Evolutionary conservation across 768 basidiomycete genomes (phyloP), one percentile per base, ranked within the genome.

Genomic region (Leucocoprinus leucothites): DNA sequence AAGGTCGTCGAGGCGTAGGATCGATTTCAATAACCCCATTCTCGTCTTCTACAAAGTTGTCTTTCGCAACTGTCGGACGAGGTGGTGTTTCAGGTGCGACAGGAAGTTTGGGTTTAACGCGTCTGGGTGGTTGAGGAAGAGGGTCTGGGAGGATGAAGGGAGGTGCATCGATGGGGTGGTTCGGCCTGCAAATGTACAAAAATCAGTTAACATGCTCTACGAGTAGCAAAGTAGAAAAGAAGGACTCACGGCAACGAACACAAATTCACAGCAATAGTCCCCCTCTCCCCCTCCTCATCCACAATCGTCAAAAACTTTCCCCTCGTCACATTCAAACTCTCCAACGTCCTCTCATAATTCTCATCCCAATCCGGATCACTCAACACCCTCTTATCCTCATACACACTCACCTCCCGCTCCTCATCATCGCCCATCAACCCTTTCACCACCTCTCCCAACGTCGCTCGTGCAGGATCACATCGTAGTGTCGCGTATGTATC

Each of bases 291-390:
- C 26, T 95, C 91, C 63, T 97, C 94, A 67, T 98, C 94, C 3
- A 86, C 86, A 31, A 98, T 87, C 3, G 85, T 84, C 64, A 98
- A 64, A 72, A 97, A 96, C 71, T 87, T 94, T 40, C 95, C 94
- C 52, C 86, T 72, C 0, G 80, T 82, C 28, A 96, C 84, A 45
- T 82, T 88, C 52, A 98, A 64, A 60, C 91, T 90, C 60, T 84
- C 89, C 60, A 99, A 67, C 45, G 91, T 93, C 58, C 87, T 79
- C 2, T 81, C 86, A 57, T 82, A 66, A 63, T 98, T 98, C 63
- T 98, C 95, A 44, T 92, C 88, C 79, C 89, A 96, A 65, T 98
- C 96, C 6, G 93, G 92, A 64, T 98, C 97, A 59, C 85, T 88
- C 53, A 99, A 71, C 43, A 99, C 70, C 42, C 94, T 79, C 62